Base-by-base conservation (phyloP, 2,329 filamentous ascomycete genomes). In the Neopestalotiopsis sp. region DNA sequence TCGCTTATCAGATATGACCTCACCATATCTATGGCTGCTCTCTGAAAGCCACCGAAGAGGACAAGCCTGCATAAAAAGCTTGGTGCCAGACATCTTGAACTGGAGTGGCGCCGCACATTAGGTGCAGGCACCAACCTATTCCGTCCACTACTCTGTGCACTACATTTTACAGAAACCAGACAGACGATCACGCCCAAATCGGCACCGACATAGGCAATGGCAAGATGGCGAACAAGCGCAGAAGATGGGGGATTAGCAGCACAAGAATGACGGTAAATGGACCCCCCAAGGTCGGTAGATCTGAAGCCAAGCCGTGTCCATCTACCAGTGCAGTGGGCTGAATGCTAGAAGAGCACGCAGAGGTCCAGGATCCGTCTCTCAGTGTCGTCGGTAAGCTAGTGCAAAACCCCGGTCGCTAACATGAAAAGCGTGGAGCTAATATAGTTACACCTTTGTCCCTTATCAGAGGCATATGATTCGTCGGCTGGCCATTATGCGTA, bases 381-480 rank as follows among this genome's bases (percentile, higher is more conserved):
- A 20, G 17, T 53, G 45, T 53, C 6, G 45, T 53, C n/a, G 45
- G 45, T 53, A 53, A 53, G 45, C 45, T 53, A 53, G 34, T 34
- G n/a, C 34, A 65, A 28, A 24, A 28, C 61, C 61, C 61, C 61
- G 61, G 61, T 40, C 61, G 40, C 61, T 64, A 64, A 64, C 38
- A 24, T 64, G 61, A 12, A 14, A 49, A 28, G 34, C 32, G 30
- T 34, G 28, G 12, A 17, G 40, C 61, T 64, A 64, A n/a, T 64
- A 40, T 61, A 34, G 56, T n/a, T 9, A n/a, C n/a, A 7, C 65
- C 12, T 38, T 20, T 20, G n/a, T 13, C 14, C 34, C 66, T 67
- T 67, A 67, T 67, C 66, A 62, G n/a, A 20, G 24, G 5, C 20
- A 24, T 34, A 28, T 67, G 58, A 67, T 67, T 67, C 58, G 66